Base-by-base conservation (phyloP, 805 yeast species). In the Gaillardinia entomophila region DNA sequence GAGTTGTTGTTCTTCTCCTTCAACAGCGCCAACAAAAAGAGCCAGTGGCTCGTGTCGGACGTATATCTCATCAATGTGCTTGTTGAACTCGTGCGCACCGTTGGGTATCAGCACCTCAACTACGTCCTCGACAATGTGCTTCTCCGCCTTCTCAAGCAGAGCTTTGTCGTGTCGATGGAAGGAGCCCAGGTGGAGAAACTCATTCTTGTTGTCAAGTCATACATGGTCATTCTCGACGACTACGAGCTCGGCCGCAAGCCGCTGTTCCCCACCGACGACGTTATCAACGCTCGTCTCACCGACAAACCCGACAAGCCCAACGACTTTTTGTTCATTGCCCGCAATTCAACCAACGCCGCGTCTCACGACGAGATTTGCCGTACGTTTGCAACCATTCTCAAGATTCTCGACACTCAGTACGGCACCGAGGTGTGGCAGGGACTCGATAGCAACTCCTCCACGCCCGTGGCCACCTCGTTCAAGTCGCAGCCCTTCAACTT, bases 71-170 rank as follows among this genome's bases (percentile, higher is more conserved):
- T 83, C 4, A 73, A 75, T 27, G 79, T 92, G 0, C 56, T 87
- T 14, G 78, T 83, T 1, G 87, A 83, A 42, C 66, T 84, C 12
- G 62, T 88, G n/a, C 71, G 95, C 12, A 74, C 83, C 1, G 72
- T 84, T 26, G 96, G 96, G 0, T 82, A 68, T 45, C 78, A 83
- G 15, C 87, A 87, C 41, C 73, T 83, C 37, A 88, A 82, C 47
- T 82, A 82, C 47, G 74, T 85, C 0, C 60, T 90, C 42, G 97
- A 89, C 44, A 83, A 82, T 45, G 77, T 84, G 3, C 57, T 92
- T 10, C 60, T 82, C 26, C 90, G 88, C 10, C 55, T 90, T 30
- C 62, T 90, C 37, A 76, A 73, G 35, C 55, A 67, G 1, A 70
- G 82, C 4, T 80, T 79, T 46, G 77, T 72, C 46, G 38, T 61